A percentile compares a stretch with the other conserved stretches of the same genome.
These are phyloP conservation scores for Microglena sp. DNA, from an alignment of 139 green algal species.

Conservation along the genomic window DNA sequence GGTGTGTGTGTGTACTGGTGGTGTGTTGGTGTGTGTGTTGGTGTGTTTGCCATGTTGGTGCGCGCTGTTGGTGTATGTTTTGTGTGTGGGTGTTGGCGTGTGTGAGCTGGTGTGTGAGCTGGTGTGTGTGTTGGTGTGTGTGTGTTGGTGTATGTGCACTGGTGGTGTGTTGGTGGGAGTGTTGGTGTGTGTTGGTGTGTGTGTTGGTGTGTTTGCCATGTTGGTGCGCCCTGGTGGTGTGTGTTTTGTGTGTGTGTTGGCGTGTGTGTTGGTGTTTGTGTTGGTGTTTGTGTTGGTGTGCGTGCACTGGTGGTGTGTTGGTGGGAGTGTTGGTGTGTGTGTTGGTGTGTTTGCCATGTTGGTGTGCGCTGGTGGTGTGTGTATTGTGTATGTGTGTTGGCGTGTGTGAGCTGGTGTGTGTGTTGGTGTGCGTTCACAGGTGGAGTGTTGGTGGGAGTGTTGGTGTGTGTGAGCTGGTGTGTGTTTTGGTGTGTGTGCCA, in stretches of 20 bases:
- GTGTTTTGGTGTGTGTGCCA: not conserved
- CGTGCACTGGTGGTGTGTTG: not conserved
- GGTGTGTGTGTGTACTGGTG: too few species aligned
- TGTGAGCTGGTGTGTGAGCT: too few species aligned
- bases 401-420: not conserved
- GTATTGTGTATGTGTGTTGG: not conserved
- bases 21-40: too few species aligned
- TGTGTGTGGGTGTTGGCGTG: too few species aligned
- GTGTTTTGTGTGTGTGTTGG: constrained; percentile 1
- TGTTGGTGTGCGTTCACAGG: not conserved
- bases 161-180: not conserved
- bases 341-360: not conserved
- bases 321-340: not conserved
- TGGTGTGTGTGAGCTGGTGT: not conserved
- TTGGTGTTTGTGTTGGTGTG: not conserved
- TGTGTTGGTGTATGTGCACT: not conserved
- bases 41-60: too few species aligned
- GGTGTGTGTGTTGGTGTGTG: not conserved
- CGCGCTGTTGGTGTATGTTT: too few species aligned
- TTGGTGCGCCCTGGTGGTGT: not conserved
- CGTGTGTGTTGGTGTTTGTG: constrained; percentile 1
- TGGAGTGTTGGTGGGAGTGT: constrained; percentile 3
- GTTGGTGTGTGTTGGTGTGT: not conserved
- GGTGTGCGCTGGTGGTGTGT: not conserved
- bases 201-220: not conserved